Conservation (phyloP, 1,284 basidiomycete genomes). For the Anthracocystis walkeri region DNA sequence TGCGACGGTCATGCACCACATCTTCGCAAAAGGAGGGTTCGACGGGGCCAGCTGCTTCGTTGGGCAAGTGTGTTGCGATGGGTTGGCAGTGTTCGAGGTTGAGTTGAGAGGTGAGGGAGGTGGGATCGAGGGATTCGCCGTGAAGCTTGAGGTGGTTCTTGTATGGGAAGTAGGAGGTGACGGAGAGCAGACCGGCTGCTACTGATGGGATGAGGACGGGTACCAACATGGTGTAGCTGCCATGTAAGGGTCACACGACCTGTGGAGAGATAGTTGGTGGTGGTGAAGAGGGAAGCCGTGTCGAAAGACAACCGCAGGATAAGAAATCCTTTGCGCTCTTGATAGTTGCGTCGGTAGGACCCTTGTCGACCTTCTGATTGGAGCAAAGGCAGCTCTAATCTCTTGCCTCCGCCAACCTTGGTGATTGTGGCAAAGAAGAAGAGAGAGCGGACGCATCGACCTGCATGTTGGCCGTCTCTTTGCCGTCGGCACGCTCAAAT, state of each 20-base stretch:
- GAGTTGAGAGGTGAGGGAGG: conserved; percentile 9
- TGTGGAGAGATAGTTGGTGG: conserved; percentile 2
- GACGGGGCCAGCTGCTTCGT: conserved; percentile 40
- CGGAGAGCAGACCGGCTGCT: conserved; percentile 38
- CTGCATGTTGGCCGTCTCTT: conserved; percentile 2
- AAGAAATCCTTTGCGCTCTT: not conserved
- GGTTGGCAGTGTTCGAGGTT: conserved; percentile 45
- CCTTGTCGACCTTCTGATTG: conserved; percentile 11
- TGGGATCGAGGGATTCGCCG: conserved; percentile 17
- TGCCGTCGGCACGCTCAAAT: conserved; percentile 34
- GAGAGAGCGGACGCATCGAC: not conserved
- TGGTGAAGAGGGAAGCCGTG: conserved; percentile 8
- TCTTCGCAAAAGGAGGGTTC: conserved; percentile 58
- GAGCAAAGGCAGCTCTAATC: conserved; percentile 16
- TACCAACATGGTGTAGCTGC: conserved; percentile 20
- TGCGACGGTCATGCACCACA: conserved; percentile 44
- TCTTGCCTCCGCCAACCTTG: not conserved
- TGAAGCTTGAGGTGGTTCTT: conserved; percentile 45
- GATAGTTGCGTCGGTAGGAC: not conserved
- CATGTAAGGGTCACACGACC: not conserved
- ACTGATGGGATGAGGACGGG: conserved; percentile 42
- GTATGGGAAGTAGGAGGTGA: conserved; percentile 46
- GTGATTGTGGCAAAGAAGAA: not conserved
- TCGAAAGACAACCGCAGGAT: not conserved
- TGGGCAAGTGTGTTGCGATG: conserved; percentile 22